Base-by-base conservation (phyloP, 805 yeast species). In the Saccharomycopsis schoenii region DNA sequence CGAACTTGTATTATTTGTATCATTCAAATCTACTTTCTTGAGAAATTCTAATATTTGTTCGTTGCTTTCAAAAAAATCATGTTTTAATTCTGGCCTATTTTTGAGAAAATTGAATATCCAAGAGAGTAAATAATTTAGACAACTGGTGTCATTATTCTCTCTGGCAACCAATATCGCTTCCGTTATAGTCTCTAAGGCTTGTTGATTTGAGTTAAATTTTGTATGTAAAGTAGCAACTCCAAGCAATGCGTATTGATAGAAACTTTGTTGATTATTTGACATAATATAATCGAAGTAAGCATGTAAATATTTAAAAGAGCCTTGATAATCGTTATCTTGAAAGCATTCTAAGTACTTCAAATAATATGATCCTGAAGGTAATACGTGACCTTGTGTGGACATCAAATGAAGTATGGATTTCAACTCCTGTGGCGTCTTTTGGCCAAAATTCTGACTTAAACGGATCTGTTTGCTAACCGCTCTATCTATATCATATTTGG, bases 141-240 rank as follows among this genome's bases (percentile, higher is more conserved):
- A 88, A 14, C 79, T 76, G 60, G 82, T 77, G 70, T 92, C 97
- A 64, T 84, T 84, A 66, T 86, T 85, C 67, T 91, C 97, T 66
- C 97, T 76, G 0, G 97, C 97, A 2, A 91, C 90, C 6, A 87
- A 77, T 1, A 90, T 86, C 0, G 97, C 94, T 70, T 91, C 97
- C 64, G 87, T 89, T 9, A 90, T 87, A 0, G 96, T 86, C 65
- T 85, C 78, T 14, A 89, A 70, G 0, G 97, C 96, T 62, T 86
- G 86, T 12, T 78, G 78, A 64, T 80, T 80, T 60, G 84, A 83
- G 36, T 84, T 83, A 69, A 86, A 88, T 58, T 80, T 81, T 24
- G 86, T 84, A 65, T 89, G 90, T 50, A 88, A 72, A 0, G 88
- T 77, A 0, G 94, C 96, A 56, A 86, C 73, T 1, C 88, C 84